These are phyloP conservation scores for Neoboletus magnificus DNA, from an alignment of 768 basidiomycete genomes.

Conservation along the genomic window DNA sequence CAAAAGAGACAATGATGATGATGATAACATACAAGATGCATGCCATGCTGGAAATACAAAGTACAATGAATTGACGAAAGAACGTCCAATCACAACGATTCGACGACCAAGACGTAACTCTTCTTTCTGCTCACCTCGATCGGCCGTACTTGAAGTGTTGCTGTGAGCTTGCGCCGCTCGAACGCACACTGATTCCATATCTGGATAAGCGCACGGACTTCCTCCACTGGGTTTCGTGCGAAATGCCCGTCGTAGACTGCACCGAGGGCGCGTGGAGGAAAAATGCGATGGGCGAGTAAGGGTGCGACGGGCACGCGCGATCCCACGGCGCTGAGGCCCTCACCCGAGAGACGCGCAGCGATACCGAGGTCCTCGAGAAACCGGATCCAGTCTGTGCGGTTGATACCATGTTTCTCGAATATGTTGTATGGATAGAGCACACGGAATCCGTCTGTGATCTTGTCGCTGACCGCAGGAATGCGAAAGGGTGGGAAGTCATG, in stretches of 20 bases:
- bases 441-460: constrained; percentile 25
- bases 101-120: constrained; percentile 20
- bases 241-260: constrained; percentile 21
- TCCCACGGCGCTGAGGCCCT: constrained; percentile 22
- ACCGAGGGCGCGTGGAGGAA: constrained; percentile 12
- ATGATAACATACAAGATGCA: background rate
- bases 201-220: constrained; percentile 25
- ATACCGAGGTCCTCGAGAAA: constrained; percentile 29
- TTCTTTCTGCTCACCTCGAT: constrained; percentile 1
- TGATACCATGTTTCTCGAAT: constrained; percentile 30
- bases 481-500: constrained; percentile 26
- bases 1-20: background rate
- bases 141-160: constrained; percentile 11
- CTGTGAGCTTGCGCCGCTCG: constrained; percentile 29
- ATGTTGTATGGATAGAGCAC: constrained; percentile 23
- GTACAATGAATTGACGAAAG: constrained; percentile 1
- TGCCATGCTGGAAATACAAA: background rate
- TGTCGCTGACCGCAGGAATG: constrained; percentile 21
- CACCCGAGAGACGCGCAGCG: constrained; percentile 24
- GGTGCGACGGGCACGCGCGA: constrained; percentile 20
- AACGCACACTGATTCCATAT: constrained; percentile 34
- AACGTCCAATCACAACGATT: constrained; percentile 20
- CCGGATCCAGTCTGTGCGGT: constrained; percentile 26
- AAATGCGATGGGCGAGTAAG: constrained; percentile 13
- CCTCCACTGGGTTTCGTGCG: constrained; percentile 11